Evolutionary conservation across 2,329 filamentous ascomycete genomes (phyloP).

Genomic region (Apiospora saccharicola): DNA sequence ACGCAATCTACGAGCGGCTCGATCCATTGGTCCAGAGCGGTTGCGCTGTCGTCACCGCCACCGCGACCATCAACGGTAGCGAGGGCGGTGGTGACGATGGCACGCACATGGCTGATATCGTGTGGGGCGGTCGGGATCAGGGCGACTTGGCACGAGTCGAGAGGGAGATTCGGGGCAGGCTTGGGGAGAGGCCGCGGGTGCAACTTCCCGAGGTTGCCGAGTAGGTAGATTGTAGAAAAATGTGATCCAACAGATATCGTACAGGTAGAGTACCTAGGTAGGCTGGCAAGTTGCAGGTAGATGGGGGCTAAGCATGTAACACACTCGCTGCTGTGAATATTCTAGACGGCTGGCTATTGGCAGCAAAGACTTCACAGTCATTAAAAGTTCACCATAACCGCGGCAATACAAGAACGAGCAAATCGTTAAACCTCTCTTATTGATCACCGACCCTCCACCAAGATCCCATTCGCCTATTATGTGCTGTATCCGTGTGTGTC

Average conservation of each 20-base stretch:
- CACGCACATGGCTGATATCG: conserved; percentile 35
- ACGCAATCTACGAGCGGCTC: conserved; percentile 32
- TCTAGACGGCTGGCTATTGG: neutral
- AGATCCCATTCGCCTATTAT: neutral
- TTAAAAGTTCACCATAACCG: neutral
- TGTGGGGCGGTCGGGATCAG: conserved; percentile 33
- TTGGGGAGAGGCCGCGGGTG: conserved; percentile 7
- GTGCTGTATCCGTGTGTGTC: neutral
- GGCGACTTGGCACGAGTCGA: conserved; percentile 29
- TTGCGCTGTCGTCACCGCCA: conserved; percentile 34
- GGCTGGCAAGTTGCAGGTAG: neutral
- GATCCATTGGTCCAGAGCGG: conserved; percentile 29
- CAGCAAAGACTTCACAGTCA: neutral
- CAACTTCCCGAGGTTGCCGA: conserved; percentile 8
- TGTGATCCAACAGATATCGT: neutral
- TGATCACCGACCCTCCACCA: neutral
- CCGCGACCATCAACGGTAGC: conserved; percentile 29
- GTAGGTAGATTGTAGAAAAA: neutral
- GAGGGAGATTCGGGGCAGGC: conserved; percentile 23
- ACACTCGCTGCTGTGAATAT: neutral
- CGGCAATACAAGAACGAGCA: conserved; percentile 7
- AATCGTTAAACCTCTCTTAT: neutral
- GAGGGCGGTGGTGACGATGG: conserved; percentile 16
- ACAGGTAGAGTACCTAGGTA: neutral
- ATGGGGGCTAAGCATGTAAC: conserved; percentile 6